Base-by-base conservation (phyloP, 2,329 filamentous ascomycete genomes). In the Ilyonectria mors-panacis region DNA sequence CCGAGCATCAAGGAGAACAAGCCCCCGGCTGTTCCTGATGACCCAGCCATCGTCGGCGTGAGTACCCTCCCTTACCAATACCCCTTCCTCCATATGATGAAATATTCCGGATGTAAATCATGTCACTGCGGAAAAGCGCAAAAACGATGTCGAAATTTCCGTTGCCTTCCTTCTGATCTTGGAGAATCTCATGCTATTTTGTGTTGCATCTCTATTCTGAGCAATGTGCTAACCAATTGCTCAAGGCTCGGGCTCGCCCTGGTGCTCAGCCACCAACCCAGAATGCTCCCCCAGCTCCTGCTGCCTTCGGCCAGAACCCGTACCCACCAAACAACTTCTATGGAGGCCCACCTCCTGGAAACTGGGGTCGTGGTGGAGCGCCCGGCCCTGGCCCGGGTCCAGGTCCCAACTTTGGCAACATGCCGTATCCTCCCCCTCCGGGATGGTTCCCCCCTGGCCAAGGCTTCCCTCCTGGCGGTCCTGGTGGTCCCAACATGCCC, bases 161-260 rank as follows among this genome's bases (percentile, higher is more conserved):
- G 95, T 97, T 98, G 95, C 94, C 95, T 98, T 98, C 95, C 95
- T 98, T 97, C 94, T 98, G 94, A 97, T 91, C 78, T 70, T 51
- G 70, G 70, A 75, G 66, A 68, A 67, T 54, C 17, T 53, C 60
- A 59, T 45, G 63, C 19, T 28, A 44, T 37, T 57, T 63, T 59
- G 65, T 59, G n/a, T 58, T 61, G 23, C 69, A 69, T 69, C 70
- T 51, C n/a, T 35, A 44, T 56, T 55, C 69, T 84, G 74, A 79
- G 53, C 56, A 65, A 51, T 53, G 48, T 65, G 67, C 76, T 79
- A 69, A 80, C 74, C 56, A 56, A 39, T 12, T 54, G 35, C 42
- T 3, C 78, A 72, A 81, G 86, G 83, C 72, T 84, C 81, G 81
- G 67, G 73, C 80, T 71, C 79, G 81, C 47, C 80, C 78, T 65